Base-by-base conservation (phyloP, 139 green algal species). In the Pseudopediastrum boryanum region DNA sequence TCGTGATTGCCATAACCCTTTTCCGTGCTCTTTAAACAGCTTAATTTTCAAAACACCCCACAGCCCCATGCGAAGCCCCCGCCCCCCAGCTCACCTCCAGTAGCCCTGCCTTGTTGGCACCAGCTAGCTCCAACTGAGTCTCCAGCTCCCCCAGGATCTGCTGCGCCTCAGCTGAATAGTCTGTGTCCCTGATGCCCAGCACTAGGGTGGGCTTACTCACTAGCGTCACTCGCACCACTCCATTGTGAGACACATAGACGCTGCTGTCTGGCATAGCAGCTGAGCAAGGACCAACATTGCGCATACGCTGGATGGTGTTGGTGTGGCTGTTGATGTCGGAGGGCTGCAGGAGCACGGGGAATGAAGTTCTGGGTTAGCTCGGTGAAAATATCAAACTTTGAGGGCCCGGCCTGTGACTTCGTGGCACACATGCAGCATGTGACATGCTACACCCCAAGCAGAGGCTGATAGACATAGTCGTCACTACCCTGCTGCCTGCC, bases 61-160 rank as follows among this genome's bases (percentile, higher is more conserved):
- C 19, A 1, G 64, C 5, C 5, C 23, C 36, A 74, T 3, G 5
- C 41, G n/a, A n/a, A n/a, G n/a, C n/a, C n/a, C n/a, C n/a, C n/a
- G n/a, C n/a, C n/a, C n/a, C n/a, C n/a, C n/a, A 39, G 12, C 64
- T 4, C 33, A 78, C 71, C 71, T 44, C 69, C 39, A 59, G n/a
- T 31, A 78, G 38, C 71, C 48, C 43, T 27, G 19, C 35, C n/a
- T 69, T 52, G 39, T 29, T 27, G 33, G 23, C 59, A 10, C 39
- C 27, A 10, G 52, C 19, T 27, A 33, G 25, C 12, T 3, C 41
- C 38, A 78, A 27, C 71, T 46, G 52, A 41, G 50, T 46, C 13
- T 78, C 31, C 71, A 78, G 54, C 27, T 78, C 56, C 33, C 12
- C 12, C 39, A 78, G 71, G 39, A 78, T 16, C n/a, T 21, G 39